A percentile compares a stretch with the other conserved stretches of the same genome.
Evolutionary conservation across 2,329 filamentous ascomycete genomes (phyloP).

Genomic region (Scedosporium dehoogii): DNA sequence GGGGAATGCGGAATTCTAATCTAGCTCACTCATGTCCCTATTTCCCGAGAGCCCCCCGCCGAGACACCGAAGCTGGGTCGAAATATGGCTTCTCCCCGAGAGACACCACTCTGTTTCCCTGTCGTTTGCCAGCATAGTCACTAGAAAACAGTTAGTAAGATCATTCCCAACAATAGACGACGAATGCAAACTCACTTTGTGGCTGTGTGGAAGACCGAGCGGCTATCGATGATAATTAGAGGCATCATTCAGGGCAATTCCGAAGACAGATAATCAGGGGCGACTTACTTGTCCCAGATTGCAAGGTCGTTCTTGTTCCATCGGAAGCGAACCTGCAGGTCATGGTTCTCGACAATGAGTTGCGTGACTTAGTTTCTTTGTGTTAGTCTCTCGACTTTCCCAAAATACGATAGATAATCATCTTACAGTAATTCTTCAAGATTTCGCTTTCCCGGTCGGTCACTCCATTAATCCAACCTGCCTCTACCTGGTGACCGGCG

Average conservation of each 20-base stretch:
- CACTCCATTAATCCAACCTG: constrained; percentile 39
- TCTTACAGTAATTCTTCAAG: constrained; percentile 18
- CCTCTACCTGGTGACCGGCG: constrained; percentile 38
- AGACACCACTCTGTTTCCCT: constrained; percentile 39
- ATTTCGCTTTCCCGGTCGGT: constrained; percentile 38
- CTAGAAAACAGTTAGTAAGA: constrained; percentile 18
- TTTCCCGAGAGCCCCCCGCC: constrained; percentile 11
- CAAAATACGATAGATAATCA: background rate
- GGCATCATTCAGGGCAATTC: background rate
- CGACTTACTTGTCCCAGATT: constrained; percentile 42
- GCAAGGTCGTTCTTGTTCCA: constrained; percentile 34
- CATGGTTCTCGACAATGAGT: constrained; percentile 44
- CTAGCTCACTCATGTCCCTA: background rate
- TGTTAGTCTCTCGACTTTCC: background rate
- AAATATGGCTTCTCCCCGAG: constrained; percentile 45
- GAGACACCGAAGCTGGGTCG: constrained; percentile 30
- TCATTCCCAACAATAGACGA: constrained; percentile 34
- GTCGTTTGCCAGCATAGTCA: constrained; percentile 42
- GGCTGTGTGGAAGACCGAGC: constrained; percentile 44
- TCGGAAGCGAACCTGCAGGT: constrained; percentile 38
- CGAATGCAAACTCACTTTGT: constrained; percentile 22
- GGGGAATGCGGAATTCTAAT: too few species aligned
- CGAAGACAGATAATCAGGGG: background rate
- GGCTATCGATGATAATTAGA: constrained; percentile 12
- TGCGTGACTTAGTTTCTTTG: constrained; percentile 11